Evolutionary conservation across 257 asterid genomes (phyloP).

Genomic region (Solanum boliviense): DNA sequence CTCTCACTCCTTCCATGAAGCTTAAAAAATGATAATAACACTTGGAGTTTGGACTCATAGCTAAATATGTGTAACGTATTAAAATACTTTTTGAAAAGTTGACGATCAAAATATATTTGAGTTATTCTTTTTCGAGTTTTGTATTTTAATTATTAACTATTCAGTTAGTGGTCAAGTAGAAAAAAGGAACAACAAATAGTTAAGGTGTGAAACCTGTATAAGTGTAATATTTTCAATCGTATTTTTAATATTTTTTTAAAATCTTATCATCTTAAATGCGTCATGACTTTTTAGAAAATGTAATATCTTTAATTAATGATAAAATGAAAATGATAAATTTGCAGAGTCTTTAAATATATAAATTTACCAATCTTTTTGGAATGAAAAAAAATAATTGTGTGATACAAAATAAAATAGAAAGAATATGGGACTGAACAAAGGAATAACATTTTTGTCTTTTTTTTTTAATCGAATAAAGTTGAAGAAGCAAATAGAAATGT

Average conservation of each 20-base stretch:
- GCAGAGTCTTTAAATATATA: not conserved
- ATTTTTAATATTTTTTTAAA: too few species aligned
- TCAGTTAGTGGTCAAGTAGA: too few species aligned
- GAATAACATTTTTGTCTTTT: not conserved
- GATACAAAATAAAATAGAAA: not conserved
- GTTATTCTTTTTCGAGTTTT: too few species aligned
- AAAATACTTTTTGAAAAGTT: not conserved
- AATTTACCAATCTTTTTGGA: not conserved
- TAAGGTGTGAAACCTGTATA: not conserved
- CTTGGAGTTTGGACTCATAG: not conserved
- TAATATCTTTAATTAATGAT: not conserved
- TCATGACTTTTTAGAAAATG: not conserved
- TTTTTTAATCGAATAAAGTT: not conserved
- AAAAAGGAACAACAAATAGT: too few species aligned
- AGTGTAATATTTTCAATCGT: too few species aligned
- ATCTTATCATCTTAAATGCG: not conserved
- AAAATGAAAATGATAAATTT: not conserved
- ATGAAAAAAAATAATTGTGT: not conserved
- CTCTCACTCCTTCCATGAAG: too few species aligned
- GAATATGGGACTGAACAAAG: not conserved
- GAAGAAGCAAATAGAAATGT: not conserved
- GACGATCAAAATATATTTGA: too few species aligned
- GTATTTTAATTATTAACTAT: too few species aligned
- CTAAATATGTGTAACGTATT: not conserved
- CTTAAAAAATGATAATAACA: not conserved